Evolutionary conservation across 1,284 basidiomycete genomes (phyloP), one percentile per base, ranked within the genome.

Genomic region (Cryptococcus wingfieldii): DNA sequence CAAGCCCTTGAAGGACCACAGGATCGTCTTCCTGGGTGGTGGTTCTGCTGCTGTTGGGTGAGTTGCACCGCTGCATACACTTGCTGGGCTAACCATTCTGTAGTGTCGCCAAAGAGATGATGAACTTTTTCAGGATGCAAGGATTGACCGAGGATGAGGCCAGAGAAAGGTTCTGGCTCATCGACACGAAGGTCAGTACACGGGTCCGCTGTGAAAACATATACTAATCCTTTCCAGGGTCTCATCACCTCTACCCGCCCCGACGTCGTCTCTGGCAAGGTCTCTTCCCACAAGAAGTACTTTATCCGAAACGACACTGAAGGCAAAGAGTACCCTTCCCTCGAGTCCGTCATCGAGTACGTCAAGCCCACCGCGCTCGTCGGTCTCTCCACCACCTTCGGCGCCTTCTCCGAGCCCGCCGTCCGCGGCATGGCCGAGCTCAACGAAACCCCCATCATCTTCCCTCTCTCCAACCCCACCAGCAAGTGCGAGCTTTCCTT

Each of bases 381-480:
- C 59, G 93, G 94, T 53, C 84, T 97, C 37, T 93, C 89, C 19
- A 96, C 93, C 25, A 86, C 89, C 62, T 84, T 83, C 79, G 86
- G 86, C 47, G 88, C 91, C 1, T 97, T 97, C 79, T 83, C 81
- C 58, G 81, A 86, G 55, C 79, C 82, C 12, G 86, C 92, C 53
- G 84, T 97, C 59, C 80, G 84, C 65, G 79, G 83, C 12, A 94
- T 98, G 91, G 84, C 87, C n/a, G 81, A 83, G 49, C 80, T 89
- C 64, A 96, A 95, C 79, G 18, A 59, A 37, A 59, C 66, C 23
- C 93, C 94, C 27, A 94, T 96, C 80, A 86, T 97, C 75, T 96
- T 97, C 83, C 90, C 94, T 48, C 84, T 97, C n/a, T 92, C 89
- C 38, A 98, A 97, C 79, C 94, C 94, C 31, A 87, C 90, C 47